These are phyloP conservation scores for Aegilops sharonensis DNA, from an alignment of 176 grass and related monocot species.

Conservation along the genomic window DNA sequence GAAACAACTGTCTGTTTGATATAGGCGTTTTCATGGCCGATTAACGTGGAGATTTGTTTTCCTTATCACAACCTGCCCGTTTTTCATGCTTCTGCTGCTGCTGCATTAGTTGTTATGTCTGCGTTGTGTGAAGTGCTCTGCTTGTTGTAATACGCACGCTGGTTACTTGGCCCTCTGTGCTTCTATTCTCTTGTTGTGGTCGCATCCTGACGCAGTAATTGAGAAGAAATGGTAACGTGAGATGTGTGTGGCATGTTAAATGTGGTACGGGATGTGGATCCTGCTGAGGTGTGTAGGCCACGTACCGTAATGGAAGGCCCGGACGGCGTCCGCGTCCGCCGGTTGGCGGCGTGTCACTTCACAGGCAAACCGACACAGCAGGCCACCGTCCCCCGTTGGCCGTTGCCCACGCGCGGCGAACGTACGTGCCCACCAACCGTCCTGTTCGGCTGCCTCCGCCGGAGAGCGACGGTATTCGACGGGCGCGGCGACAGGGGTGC, in stretches of 20 bases:
- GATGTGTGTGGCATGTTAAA: background rate
- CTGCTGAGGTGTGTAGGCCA: background rate
- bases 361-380: background rate
- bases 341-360: constrained; percentile 22
- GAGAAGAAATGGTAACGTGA: background rate
- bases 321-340: background rate
- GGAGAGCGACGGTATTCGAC: background rate
- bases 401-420: background rate
- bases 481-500: background rate
- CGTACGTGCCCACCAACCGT: background rate
- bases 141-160: background rate
- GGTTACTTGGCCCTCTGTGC: background rate
- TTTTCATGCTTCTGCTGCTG: background rate
- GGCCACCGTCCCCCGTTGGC: background rate
- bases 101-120: background rate
- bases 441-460: constrained; percentile 4
- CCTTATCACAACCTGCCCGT: background rate
- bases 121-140: background rate
- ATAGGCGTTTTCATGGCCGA: constrained; percentile 37
- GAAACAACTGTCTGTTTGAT: constrained; percentile 45
- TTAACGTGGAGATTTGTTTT: constrained; percentile 29
- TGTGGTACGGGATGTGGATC: background rate
- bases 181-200: no score
- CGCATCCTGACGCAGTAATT: background rate
- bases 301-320: background rate